A percentile compares a stretch with the other conserved stretches of the same genome.
These are phyloP conservation scores for Talinum fruticosum DNA, from an alignment of 148 eudicot species.

Conservation along the genomic window DNA sequence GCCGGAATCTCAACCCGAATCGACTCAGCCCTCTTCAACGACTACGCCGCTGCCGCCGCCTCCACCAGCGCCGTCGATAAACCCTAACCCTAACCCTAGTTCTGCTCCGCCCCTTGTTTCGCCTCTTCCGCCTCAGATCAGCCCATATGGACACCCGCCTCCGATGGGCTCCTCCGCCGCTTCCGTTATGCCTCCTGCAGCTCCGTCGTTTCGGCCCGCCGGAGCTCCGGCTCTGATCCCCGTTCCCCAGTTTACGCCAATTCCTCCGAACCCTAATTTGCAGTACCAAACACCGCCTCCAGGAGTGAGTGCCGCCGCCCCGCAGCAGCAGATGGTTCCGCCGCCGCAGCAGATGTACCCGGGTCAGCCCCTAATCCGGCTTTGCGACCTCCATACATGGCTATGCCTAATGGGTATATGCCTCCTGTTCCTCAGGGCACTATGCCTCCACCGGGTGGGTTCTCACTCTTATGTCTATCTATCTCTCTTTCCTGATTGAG, in stretches of 20 bases:
- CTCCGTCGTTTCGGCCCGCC: conserved; percentile 60
- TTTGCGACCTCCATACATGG: conserved; percentile 40
- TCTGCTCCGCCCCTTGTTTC: conserved; percentile 19
- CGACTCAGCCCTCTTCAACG: conserved; percentile 17
- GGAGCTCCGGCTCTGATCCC: conserved; percentile 40
- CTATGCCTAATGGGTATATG: conserved; percentile 58
- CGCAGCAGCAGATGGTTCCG: conserved; percentile 7
- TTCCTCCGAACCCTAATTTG: conserved; percentile 37
- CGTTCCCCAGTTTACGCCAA: conserved; percentile 45
- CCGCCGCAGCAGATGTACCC: conserved; percentile 31
- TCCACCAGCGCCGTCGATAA: conserved; percentile 21
- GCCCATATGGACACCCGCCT: conserved; percentile 18
- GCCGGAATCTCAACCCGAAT: conserved; percentile 25
- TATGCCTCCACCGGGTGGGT: conserved; percentile 84
- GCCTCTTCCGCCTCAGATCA: conserved; percentile 37
- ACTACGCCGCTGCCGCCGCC: conserved; percentile 18
- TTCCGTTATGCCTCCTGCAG: conserved; percentile 19
- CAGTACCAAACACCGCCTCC: conserved; percentile 49
- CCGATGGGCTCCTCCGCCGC: neutral
- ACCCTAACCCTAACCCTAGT: conserved; percentile 46
- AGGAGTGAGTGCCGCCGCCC: conserved; percentile 33
- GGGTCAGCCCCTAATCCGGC: conserved; percentile 49
- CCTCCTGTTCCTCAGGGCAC: conserved; percentile 43
- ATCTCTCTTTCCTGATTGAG: neutral
- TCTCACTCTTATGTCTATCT: neutral